Percentiles rank a stretch among this genome's conserved stretches.
phyloP scores from a whole-genome alignment of 1,284 basidiomycete genomes.

The Cerrena zonata region DNA sequence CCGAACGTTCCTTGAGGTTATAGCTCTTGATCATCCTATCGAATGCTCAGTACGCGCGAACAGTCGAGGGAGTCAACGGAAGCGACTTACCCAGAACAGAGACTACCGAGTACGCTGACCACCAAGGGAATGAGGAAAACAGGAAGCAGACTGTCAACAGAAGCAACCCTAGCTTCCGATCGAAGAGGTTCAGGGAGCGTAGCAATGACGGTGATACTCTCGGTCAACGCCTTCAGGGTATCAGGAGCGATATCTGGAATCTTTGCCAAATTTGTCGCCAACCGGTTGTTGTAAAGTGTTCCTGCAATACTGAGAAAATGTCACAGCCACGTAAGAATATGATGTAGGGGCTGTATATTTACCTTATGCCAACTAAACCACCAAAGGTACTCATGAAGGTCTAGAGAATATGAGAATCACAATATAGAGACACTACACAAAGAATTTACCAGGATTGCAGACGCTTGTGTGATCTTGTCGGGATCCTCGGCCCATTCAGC shows the following conservation, averaged over 20 bases:
- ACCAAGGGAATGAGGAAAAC: slow-evolving; percentile 7
- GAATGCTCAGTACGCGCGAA: neutral
- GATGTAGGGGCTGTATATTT: neutral
- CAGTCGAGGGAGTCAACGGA: too few species aligned
- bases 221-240: neutral
- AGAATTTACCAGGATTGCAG: slow-evolving; percentile 5
- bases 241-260: slow-evolving; percentile 5
- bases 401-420: neutral
- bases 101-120: neutral
- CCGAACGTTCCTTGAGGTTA: slow-evolving; percentile 3
- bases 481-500: slow-evolving; percentile 9
- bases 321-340: neutral
- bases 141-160: slow-evolving; percentile 1
- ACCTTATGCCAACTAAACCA: slow-evolving; percentile 7
- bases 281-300: slow-evolving; percentile 9
- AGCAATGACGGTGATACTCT: slow-evolving; percentile 10
- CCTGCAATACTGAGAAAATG: slow-evolving; percentile 7
- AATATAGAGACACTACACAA: neutral
- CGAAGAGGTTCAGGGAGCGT: slow-evolving; percentile 8
- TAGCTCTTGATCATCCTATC: slow-evolving; percentile 2
- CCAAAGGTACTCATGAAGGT: slow-evolving; percentile 7
- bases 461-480: slow-evolving; percentile 8
- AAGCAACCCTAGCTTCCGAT: slow-evolving; percentile 4
- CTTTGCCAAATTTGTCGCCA: slow-evolving; percentile 2
- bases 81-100: slow-evolving; percentile 1